Base-by-base conservation (phyloP, 768 basidiomycete genomes). In the Rossbeevera mucosa region DNA sequence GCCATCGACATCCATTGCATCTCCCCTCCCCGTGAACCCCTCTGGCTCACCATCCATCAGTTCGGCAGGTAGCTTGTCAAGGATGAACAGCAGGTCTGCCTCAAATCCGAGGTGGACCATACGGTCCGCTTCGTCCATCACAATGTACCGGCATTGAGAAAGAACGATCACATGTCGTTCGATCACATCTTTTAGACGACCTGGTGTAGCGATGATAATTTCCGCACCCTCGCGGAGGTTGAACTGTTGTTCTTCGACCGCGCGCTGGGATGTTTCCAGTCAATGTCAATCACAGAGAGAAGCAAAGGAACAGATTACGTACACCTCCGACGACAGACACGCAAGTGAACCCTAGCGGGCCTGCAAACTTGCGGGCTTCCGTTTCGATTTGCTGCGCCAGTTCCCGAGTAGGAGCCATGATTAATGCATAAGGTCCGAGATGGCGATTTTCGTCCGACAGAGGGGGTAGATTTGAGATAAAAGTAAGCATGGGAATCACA, bases 31-130 rank as follows among this genome's bases (percentile, higher is more conserved):
- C 1, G 64, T 51, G 36, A 52, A 52, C 1, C 60, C 64, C 28
- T 64, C 53, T 36, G 67, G 58, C 57, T 93, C 94, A 5, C 94
- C 94, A 59, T 88, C 83, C 80, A 96, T 85, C 44, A 89, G 82
- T 52, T 90, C 91, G 3, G 80, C 77, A 13, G 95, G 96, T 54
- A 98, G 78, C 52, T 91, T 81, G 71, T 98, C 95, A 55, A 99
- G 74, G 62, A 99, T 98, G 69, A 91, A 96, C 22, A 88, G 92
- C 43, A 99, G 73, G 67, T 96, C 94, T 14, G 80, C 82, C 70
- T 99, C 96, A 67, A 99, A 99, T 14, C 96, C 96, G 26, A 98
- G 83, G 64, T 94, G 86, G 55, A 99, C 94, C 96, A 99, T 98
- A 47, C 96, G 83, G 69, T 99, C 96, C 14, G 96, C 96, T 76